phyloP scores from a whole-genome alignment of 2,329 filamentous ascomycete species.

The Alternaria panax region DNA sequence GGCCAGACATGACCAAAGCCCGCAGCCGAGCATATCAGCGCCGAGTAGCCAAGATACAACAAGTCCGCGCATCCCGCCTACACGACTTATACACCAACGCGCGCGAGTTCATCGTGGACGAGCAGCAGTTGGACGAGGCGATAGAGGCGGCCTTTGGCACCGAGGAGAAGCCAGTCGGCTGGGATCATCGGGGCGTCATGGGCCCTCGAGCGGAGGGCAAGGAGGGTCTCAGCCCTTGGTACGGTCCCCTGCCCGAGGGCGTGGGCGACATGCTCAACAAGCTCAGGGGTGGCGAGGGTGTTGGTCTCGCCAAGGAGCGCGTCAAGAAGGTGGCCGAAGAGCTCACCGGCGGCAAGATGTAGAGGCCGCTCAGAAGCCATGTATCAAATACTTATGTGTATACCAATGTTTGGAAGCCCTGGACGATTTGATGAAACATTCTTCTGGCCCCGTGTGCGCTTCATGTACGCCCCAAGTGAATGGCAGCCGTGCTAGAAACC shows the following conservation, averaged over 20 bases:
- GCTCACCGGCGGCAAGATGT: slow-evolving; percentile 70
- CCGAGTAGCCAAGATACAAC: slow-evolving; percentile 60
- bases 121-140: slow-evolving; percentile 74
- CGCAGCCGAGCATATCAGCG: slow-evolving; percentile 48
- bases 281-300: slow-evolving; percentile 46
- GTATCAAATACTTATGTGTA: slow-evolving; percentile 1
- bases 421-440: background rate
- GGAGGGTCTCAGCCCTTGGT: slow-evolving; percentile 43
- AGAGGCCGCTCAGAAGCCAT: background rate
- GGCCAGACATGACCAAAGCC: slow-evolving; percentile 34
- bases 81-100: slow-evolving; percentile 92
- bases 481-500: background rate
- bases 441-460: background rate
- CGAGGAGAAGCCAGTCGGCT: slow-evolving; percentile 56
- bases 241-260: slow-evolving; percentile 40
- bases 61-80: slow-evolving; percentile 72
- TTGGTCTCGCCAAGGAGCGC: slow-evolving; percentile 61
- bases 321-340: slow-evolving; percentile 71
- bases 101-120: slow-evolving; percentile 82
- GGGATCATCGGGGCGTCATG: slow-evolving; percentile 36
- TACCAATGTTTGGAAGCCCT: background rate
- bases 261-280: slow-evolving; percentile 44
- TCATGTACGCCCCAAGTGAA: background rate
- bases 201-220: slow-evolving; percentile 26
- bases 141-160: slow-evolving; percentile 80